phyloP scores from a whole-genome alignment of 2,329 filamentous ascomycete genomes.

The Parastagonospora avenae region DNA sequence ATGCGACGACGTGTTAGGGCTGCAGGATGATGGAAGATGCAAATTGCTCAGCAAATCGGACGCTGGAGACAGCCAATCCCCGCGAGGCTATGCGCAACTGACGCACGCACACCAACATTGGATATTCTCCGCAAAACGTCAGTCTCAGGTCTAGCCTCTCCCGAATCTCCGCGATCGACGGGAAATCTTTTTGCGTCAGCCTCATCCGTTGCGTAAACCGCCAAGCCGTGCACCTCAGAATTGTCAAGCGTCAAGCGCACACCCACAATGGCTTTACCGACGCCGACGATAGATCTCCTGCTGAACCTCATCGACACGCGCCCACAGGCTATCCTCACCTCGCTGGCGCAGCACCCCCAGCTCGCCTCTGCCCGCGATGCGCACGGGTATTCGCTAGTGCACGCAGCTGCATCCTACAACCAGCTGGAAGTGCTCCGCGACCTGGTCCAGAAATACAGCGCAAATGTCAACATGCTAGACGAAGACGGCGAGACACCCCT shows the following conservation, averaged over 20 bases:
- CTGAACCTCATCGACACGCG: slow-evolving; percentile 76
- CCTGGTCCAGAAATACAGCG: slow-evolving; percentile 76
- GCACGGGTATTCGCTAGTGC: slow-evolving; percentile 91
- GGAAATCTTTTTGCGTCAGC: neutral
- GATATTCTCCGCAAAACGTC: slow-evolving; percentile 7
- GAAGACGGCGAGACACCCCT: slow-evolving; percentile 94
- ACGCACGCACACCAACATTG: neutral
- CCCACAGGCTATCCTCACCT: slow-evolving; percentile 71
- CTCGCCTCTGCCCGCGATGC: slow-evolving; percentile 82
- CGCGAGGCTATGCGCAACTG: neutral
- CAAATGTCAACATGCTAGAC: slow-evolving; percentile 80
- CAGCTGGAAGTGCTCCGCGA: slow-evolving; percentile 79
- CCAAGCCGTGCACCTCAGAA: too few species aligned
- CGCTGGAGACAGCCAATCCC: neutral
- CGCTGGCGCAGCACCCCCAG: slow-evolving; percentile 75
- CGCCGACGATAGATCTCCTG: slow-evolving; percentile 52
- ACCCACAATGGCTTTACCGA: slow-evolving; percentile 36
- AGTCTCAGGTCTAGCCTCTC: neutral
- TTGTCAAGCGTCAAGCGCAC: too few species aligned
- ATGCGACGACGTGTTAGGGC: neutral
- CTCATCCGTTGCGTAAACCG: neutral
- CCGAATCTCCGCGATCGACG: neutral
- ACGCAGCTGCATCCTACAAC: slow-evolving; percentile 91
- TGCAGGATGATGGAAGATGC: neutral
- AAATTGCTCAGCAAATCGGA: neutral